phyloP scores from a whole-genome alignment of 768 basidiomycete species.

The Boletales sp. region DNA sequence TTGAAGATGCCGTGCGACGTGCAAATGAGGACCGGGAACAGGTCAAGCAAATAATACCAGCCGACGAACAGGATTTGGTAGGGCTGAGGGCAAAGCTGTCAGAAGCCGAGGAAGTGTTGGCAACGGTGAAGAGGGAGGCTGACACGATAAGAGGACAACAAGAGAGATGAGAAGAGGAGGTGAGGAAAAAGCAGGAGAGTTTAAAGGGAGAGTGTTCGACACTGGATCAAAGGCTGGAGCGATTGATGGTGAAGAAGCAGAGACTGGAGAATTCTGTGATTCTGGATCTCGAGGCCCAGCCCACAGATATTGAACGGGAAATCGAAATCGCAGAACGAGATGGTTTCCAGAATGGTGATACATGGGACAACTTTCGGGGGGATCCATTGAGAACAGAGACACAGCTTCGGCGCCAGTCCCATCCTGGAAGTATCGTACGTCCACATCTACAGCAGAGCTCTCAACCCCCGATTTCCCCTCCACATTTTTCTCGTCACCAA shows the following conservation, averaged over 20 bases:
- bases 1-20: slow-evolving; percentile 86
- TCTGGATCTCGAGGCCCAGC: slow-evolving; percentile 64
- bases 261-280: slow-evolving; percentile 58
- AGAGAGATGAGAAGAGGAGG: slow-evolving; percentile 46
- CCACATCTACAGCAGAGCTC: slow-evolving; percentile 12
- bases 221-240: slow-evolving; percentile 63
- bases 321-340: slow-evolving; percentile 42
- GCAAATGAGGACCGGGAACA: slow-evolving; percentile 55
- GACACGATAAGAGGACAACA: slow-evolving; percentile 42
- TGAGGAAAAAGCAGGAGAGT: slow-evolving; percentile 51
- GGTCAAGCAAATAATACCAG: slow-evolving; percentile 37
- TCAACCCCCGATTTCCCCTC: slow-evolving; percentile 23
- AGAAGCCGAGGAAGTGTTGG: slow-evolving; percentile 40
- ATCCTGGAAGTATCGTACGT: slow-evolving; percentile 29
- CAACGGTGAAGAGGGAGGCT: slow-evolving; percentile 41
- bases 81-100: slow-evolving; percentile 38
- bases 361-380: slow-evolving; percentile 11
- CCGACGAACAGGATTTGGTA: slow-evolving; percentile 40
- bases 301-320: slow-evolving; percentile 57
- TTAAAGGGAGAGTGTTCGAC: slow-evolving; percentile 56
- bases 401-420: slow-evolving; percentile 23
- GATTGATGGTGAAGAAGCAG: slow-evolving; percentile 59
- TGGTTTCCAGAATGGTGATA: slow-evolving; percentile 14
- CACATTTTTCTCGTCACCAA: slow-evolving; percentile 25
- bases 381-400: slow-evolving; percentile 16